These are phyloP conservation scores for Speleostelium caveatum DNA, from an alignment of 78 protist species.

Conservation along the genomic window DNA sequence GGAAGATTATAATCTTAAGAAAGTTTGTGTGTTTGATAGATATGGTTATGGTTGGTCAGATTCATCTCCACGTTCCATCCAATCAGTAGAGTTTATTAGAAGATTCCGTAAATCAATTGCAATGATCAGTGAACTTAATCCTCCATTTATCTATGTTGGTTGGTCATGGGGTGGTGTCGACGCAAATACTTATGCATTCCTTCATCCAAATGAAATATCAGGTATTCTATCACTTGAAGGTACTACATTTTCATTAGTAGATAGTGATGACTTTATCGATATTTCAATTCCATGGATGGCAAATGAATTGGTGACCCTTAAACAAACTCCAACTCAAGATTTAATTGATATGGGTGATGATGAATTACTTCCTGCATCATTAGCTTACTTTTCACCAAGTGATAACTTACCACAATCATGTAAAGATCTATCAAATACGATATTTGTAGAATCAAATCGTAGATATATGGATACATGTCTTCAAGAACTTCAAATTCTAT, in stretches of 20 bases:
- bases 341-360: neutral
- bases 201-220: neutral
- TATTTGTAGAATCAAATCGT: neutral
- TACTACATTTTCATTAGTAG: too few relatives aligned
- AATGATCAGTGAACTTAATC: neutral
- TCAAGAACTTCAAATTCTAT: slow-evolving; percentile 22
- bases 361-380: neutral
- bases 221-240: slow-evolving; percentile 38
- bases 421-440: neutral
- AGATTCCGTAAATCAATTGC: neutral
- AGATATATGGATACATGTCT: neutral
- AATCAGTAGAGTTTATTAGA: neutral
- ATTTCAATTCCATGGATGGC: too few relatives aligned
- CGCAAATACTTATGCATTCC: slow-evolving; percentile 10
- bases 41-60: too few relatives aligned
- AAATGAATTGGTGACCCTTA: neutral
- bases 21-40: too few relatives aligned
- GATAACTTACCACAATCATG: neutral
- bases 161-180: slow-evolving; percentile 70
- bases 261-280: neutral
- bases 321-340: neutral
- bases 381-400: neutral
- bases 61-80: too few relatives aligned
- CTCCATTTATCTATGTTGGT: slow-evolving; percentile 25
- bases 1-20: too few relatives aligned